Evolutionary conservation across 768 basidiomycete species (phyloP).

Genomic region (Sarcodon aspratus): DNA sequence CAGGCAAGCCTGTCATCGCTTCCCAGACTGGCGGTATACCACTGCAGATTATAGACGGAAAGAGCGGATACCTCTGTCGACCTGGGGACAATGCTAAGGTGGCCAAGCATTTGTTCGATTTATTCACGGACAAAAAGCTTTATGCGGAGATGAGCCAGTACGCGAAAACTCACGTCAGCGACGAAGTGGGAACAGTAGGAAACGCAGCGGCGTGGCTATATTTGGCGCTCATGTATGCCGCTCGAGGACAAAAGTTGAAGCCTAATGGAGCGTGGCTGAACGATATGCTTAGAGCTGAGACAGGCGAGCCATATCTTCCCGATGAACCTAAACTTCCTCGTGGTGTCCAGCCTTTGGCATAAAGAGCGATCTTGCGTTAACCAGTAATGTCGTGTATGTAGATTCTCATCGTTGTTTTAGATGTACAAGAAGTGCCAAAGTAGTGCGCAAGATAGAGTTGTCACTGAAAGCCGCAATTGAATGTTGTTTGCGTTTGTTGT

Average conservation of each 20-base stretch:
- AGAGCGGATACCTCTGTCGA: slow-evolving; percentile 78
- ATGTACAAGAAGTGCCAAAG: too few species aligned
- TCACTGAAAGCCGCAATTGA: too few species aligned
- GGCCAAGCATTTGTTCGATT: slow-evolving; percentile 63
- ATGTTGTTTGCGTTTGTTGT: too few species aligned
- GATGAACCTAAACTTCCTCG: slow-evolving; percentile 70
- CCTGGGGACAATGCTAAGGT: slow-evolving; percentile 69
- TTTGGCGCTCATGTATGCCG: slow-evolving; percentile 67
- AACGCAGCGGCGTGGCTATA: slow-evolving; percentile 59
- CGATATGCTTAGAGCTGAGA: slow-evolving; percentile 68
- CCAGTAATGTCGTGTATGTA: too few species aligned
- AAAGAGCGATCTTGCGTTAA: background rate
- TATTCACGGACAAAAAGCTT: slow-evolving; percentile 64
- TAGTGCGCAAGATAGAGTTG: too few species aligned
- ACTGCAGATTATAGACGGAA: slow-evolving; percentile 79
- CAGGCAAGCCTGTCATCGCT: slow-evolving; percentile 80
- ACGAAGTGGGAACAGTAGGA: slow-evolving; percentile 78
- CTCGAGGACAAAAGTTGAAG: slow-evolving; percentile 63
- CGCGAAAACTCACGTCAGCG: slow-evolving; percentile 67
- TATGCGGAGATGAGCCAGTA: slow-evolving; percentile 26
- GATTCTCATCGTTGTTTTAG: too few species aligned
- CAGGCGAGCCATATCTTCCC: slow-evolving; percentile 52
- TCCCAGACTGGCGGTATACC: slow-evolving; percentile 88
- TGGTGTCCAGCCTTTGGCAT: background rate
- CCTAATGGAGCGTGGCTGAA: slow-evolving; percentile 82